These are phyloP conservation scores for Edaphochlamys debaryana DNA, from an alignment of 139 green algal species.

Conservation along the genomic window DNA sequence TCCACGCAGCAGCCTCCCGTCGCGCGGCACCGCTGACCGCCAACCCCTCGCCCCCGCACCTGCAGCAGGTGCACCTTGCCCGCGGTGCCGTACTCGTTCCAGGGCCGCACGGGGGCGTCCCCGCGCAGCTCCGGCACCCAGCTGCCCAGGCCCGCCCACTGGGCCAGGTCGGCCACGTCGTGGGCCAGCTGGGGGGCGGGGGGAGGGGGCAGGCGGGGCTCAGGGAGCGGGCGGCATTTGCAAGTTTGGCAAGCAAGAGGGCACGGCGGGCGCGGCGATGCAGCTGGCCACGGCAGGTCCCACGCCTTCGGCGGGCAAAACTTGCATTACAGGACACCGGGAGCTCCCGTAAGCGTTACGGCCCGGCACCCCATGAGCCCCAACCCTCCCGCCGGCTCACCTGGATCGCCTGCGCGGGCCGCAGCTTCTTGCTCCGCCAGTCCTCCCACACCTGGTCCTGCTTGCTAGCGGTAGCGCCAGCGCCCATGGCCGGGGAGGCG, in stretches of 20 bases:
- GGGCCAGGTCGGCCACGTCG: slow-evolving; percentile 27
- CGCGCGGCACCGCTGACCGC: too few species aligned
- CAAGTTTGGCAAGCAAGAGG: too few species aligned
- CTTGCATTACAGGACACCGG: too few species aligned
- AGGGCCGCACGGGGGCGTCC: neutral
- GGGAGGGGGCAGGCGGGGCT: neutral
- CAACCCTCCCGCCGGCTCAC: neutral
- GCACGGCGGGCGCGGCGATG: too few species aligned
- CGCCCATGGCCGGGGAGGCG: neutral
- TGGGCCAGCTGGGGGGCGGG: neutral
- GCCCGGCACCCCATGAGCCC: neutral
- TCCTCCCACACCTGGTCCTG: slow-evolving; percentile 16
- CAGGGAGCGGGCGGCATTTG: neutral
- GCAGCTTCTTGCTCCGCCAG: slow-evolving; percentile 3
- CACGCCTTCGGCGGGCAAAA: neutral
- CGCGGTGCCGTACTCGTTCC: slow-evolving; percentile 14
- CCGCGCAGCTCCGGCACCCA: slow-evolving; percentile 23
- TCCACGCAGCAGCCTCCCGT: too few species aligned
- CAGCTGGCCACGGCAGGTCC: too few species aligned
- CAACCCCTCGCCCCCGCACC: neutral
- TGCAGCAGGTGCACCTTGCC: slow-evolving; percentile 43
- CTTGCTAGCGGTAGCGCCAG: neutral
- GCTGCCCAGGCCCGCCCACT: slow-evolving; percentile 4
- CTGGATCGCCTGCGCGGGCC: slow-evolving; percentile 7
- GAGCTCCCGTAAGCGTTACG: too few species aligned